Conservation (phyloP, 345 rosid species). For the Eucalyptus dawsonii region DNA sequence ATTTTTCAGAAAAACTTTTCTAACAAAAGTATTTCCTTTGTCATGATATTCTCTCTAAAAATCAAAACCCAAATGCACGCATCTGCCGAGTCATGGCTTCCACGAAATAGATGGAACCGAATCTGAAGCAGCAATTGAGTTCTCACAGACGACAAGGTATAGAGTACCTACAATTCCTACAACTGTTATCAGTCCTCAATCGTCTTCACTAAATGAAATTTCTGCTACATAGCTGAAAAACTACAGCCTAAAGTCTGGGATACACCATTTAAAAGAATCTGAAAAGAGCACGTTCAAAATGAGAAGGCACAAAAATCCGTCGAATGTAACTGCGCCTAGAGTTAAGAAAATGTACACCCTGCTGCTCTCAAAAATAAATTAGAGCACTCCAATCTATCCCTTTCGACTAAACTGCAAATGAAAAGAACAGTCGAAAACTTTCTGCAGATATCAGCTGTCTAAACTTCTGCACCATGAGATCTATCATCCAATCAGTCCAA, state of each 20-base stretch:
- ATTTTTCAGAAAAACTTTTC: too few species aligned
- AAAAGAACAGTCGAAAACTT: not conserved
- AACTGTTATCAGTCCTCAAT: not conserved
- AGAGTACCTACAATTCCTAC: not conserved
- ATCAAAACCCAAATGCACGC: not conserved
- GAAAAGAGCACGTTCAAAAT: not conserved
- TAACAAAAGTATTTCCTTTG: too few species aligned
- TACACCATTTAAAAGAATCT: not conserved
- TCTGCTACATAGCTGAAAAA: not conserved
- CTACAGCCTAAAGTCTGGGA: not conserved
- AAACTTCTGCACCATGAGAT: not conserved
- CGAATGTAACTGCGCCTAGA: not conserved
- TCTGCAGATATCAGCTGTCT: not conserved
- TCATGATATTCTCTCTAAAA: too few species aligned
- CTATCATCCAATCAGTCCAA: not conserved
- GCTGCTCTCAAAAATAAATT: not conserved
- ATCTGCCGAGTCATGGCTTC: not conserved
- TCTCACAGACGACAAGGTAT: not conserved
- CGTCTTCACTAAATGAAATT: not conserved
- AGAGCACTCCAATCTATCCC: not conserved
- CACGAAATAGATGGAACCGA: not conserved
- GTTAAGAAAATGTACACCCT: not conserved
- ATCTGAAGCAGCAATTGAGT: not conserved
- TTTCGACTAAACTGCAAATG: not conserved
- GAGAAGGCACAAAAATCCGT: not conserved